phyloP scores from a whole-genome alignment of 2,329 filamentous ascomycete species.

The Ceratocystis papillata region DNA sequence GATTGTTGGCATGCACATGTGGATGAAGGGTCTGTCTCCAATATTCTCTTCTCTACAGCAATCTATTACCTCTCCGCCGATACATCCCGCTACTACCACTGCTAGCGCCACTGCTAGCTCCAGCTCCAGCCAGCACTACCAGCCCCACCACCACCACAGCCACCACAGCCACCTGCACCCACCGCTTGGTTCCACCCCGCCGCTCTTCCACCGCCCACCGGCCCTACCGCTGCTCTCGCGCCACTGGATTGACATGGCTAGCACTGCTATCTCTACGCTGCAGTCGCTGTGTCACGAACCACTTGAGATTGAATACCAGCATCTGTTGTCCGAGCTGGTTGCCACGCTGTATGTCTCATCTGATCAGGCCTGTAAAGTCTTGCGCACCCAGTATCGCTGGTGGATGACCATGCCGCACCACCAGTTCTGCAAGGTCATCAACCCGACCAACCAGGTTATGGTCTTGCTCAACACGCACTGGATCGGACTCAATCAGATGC shows the following conservation, averaged over 20 bases:
- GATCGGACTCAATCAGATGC: slow-evolving; percentile 45
- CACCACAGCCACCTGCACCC: not conserved
- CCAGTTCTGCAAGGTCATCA: slow-evolving; percentile 41
- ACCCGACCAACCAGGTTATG: slow-evolving; percentile 38
- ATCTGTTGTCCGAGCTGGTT: slow-evolving; percentile 38
- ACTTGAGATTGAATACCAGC: slow-evolving; percentile 40
- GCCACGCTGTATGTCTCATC: slow-evolving; percentile 44
- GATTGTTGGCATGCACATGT: slow-evolving; percentile 46
- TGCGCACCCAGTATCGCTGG: slow-evolving; percentile 44
- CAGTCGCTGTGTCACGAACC: slow-evolving; percentile 35
- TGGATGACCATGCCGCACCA: slow-evolving; percentile 48
- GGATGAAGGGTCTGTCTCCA: slow-evolving; percentile 38
- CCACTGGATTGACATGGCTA: slow-evolving; percentile 39
- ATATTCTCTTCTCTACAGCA: slow-evolving; percentile 33
- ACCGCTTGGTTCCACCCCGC: not conserved
- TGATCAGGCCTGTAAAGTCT: slow-evolving; percentile 37
- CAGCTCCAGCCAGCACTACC: slow-evolving; percentile 3
- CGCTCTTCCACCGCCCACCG: not conserved
- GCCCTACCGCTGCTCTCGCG: slow-evolving; percentile 37
- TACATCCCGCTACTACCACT: not conserved
- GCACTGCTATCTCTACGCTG: slow-evolving; percentile 36
- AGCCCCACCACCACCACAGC: not conserved
- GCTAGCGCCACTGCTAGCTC: not conserved
- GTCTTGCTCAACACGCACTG: slow-evolving; percentile 44
- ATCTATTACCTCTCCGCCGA: not conserved